Base-by-base conservation (phyloP, 257 asterid species). In the Nemophila menziesii region DNA sequence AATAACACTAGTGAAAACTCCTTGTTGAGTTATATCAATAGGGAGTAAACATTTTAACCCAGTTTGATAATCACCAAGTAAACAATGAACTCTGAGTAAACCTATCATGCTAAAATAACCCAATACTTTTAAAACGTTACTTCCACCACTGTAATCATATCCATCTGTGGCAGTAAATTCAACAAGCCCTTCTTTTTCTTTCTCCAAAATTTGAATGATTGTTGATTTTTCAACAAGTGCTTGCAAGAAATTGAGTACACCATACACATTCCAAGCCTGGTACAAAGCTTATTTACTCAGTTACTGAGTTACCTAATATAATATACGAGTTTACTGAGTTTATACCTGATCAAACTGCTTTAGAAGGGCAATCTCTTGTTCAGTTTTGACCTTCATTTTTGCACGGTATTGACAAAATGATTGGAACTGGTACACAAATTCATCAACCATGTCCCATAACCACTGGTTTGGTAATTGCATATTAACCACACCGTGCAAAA, bases 361-460 rank as follows among this genome's bases (percentile, higher is more conserved):
- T 48, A 90, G 67, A 50, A 77, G 80, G 13, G 82, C 72, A 67
- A 90, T 81, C 63, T 90, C 99, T 64, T 82, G 87, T 33, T 79
- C 99, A 4, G 94, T 81, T 71, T 81, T 85, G 75, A 20, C 74
- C 78, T 77, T 77, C 94, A 90, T 81, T 74, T 85, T 85, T 33
- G 96, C 99, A 43, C 93, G 94, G 55, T 81, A 85, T 60, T 90
- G 96, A 51, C 94, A 85, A 73, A 90, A 90, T 13, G 94, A 79
- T 71, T 85, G 99, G 44, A 85, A 90, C 58, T 90, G 99, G 74
- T 85, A 85, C 0, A 85, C 96, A 48, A 90, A 90, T 60, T 85
- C 99, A 56, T 90, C 99, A 18, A 85, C 94, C 96, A 85, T 90
- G 57, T 90, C 99, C 99, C 99, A 90, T 72, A 85, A 49, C 99